Conservation (phyloP, 2,329 filamentous ascomycete genomes). For the Diaporthe vaccinii region DNA sequence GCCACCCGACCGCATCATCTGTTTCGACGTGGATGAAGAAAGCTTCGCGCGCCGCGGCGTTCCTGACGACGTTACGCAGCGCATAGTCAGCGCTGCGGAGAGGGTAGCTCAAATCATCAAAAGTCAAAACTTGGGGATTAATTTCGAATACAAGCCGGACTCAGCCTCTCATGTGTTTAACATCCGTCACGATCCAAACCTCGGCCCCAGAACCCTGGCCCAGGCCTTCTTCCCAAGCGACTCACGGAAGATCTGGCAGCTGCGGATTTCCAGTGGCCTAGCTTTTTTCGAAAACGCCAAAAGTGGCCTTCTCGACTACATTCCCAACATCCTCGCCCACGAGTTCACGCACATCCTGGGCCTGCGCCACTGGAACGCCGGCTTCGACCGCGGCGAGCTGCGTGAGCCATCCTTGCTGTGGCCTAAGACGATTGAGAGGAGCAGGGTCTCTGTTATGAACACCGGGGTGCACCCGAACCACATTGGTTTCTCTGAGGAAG, state of each 20-base stretch:
- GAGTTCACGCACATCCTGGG: constrained; percentile 27
- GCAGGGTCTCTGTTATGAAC: not conserved
- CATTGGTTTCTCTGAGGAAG: not conserved
- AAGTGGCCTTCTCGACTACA: not conserved
- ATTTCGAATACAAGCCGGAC: not conserved
- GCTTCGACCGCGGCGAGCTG: not conserved
- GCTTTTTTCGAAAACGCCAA: not conserved
- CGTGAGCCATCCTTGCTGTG: not conserved
- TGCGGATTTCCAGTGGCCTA: not conserved
- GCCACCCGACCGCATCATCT: not conserved
- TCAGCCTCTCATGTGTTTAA: not conserved
- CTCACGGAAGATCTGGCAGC: not conserved
- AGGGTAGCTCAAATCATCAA: not conserved
- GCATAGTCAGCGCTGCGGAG: no score
- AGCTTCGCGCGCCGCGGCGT: not conserved
- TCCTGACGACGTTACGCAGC: no score
- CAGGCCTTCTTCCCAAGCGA: constrained; percentile 20
- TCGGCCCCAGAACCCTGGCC: not conserved
- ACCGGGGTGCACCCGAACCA: not conserved
- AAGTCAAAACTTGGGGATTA: not conserved
- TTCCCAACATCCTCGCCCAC: constrained; percentile 22
- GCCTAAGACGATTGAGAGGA: not conserved
- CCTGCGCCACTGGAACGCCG: constrained; percentile 21
- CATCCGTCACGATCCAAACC: not conserved
- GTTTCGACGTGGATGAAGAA: not conserved